Conservation (phyloP, 2,329 filamentous ascomycete genomes). For the Chaetoscypha palmicola region DNA sequence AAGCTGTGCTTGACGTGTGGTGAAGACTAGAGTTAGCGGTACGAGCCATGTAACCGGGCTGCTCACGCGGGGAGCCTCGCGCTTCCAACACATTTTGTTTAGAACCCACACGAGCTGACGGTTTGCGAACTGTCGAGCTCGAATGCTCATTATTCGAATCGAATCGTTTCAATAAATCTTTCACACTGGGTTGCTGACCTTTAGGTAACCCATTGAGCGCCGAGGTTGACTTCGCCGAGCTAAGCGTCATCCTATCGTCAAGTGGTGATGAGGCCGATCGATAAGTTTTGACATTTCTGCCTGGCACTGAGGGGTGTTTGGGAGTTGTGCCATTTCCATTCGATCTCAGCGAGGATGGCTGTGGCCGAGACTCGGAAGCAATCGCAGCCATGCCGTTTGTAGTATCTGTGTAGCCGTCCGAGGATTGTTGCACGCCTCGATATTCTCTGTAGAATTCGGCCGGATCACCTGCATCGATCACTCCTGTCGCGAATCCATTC, state of each 20-base stretch:
- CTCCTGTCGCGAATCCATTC: slow-evolving; percentile 21
- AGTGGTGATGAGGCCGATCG: slow-evolving; percentile 53
- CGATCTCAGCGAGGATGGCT: slow-evolving; percentile 37
- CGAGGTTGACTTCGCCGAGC: slow-evolving; percentile 21
- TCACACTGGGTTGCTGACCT: slow-evolving; percentile 54
- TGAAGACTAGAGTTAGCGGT: slow-evolving; percentile 17
- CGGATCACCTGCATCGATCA: slow-evolving; percentile 29
- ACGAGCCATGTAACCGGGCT: slow-evolving; percentile 23
- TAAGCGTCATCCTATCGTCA: slow-evolving; percentile 31
- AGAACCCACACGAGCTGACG: slow-evolving; percentile 14
- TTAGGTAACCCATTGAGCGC: slow-evolving; percentile 21
- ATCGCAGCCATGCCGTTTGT: slow-evolving; percentile 24
- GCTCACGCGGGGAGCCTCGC: slow-evolving; percentile 24
- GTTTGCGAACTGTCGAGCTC: slow-evolving; percentile 31
- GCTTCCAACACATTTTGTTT: slow-evolving; percentile 14
- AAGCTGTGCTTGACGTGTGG: slow-evolving; percentile 12
- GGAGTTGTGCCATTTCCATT: slow-evolving; percentile 45
- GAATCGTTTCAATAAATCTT: slow-evolving; percentile 73
- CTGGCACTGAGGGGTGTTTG: slow-evolving; percentile 39
- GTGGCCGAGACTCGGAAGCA: slow-evolving; percentile 37
- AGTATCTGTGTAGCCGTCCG: slow-evolving; percentile 17
- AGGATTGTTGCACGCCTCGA: slow-evolving; percentile 30
- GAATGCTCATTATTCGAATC: slow-evolving; percentile 49
- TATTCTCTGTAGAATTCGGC: slow-evolving; percentile 45
- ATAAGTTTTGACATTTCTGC: slow-evolving; percentile 36